These are phyloP conservation scores for Dillenia suffruticosa DNA, from an alignment of 164 flowering plant genomes.

Conservation along the genomic window DNA sequence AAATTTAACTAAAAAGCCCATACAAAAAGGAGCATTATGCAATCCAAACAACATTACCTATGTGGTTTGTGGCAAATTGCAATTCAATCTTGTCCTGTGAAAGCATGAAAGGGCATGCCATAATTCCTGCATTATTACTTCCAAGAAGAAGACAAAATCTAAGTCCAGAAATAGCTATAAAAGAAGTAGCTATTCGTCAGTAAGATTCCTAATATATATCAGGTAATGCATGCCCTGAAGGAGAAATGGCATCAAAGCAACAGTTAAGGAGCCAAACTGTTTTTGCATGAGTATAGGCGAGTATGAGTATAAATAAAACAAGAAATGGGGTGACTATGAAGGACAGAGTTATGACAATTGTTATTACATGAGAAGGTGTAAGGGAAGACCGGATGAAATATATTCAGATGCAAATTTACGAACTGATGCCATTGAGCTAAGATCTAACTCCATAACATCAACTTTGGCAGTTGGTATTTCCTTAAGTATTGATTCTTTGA, in stretches of 20 bases:
- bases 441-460: slow-evolving; percentile 78
- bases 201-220: too few relatives aligned
- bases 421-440: slow-evolving; percentile 62
- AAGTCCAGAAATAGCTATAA: background rate
- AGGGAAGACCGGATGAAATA: slow-evolving; percentile 41
- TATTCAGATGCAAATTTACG: slow-evolving; percentile 61
- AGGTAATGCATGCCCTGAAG: too few relatives aligned
- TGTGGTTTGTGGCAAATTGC: slow-evolving; percentile 48
- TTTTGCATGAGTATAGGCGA: background rate
- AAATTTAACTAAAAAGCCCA: too few relatives aligned
- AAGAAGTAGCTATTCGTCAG: background rate
- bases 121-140: slow-evolving; percentile 48
- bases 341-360: background rate
- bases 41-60: slow-evolving; percentile 19
- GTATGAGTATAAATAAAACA: background rate
- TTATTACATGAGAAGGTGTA: slow-evolving; percentile 71
- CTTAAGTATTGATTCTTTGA: slow-evolving; percentile 48
- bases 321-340: too few relatives aligned
- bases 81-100: slow-evolving; percentile 47
- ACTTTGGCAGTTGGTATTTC: slow-evolving; percentile 56
- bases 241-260: too few relatives aligned
- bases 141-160: background rate
- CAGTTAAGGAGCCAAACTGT: too few relatives aligned
- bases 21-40: background rate
- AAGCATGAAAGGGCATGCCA: slow-evolving; percentile 40